Evolutionary conservation across 192 early-diverging fungal species (phyloP), one percentile per base, ranked within the genome.

Genomic region (Podila horticola): DNA sequence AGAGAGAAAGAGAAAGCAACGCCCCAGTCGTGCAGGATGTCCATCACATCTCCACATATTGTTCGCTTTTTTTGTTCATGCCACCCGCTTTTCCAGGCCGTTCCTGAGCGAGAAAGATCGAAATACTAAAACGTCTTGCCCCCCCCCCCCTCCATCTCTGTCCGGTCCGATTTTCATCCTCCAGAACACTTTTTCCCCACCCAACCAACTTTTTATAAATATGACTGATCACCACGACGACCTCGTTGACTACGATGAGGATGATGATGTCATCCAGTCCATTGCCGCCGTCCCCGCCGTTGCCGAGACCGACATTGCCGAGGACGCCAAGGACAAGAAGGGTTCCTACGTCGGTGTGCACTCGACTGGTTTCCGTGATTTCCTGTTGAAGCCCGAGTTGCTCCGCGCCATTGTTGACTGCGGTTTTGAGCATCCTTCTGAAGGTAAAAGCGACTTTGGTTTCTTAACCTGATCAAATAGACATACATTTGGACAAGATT

Each of bases 381-480:
- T 99, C 75, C 82, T 99, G 69, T 90, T 99, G 83, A 97, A 97
- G 91, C 97, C 97, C 7, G 97, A 99, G 83, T 87, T 99, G 38
- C 75, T 96, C 58, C 92, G 96, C 60, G 94, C 96, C 66, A 99
- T 98, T 72, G 95, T 94, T 28, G 97, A 99, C 86, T 99, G 97
- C 72, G 97, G 97, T 88, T 99, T 99, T 75, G 97, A 99, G 88
- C 97, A 99, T 88, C 97, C 97, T 51, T 96, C 94, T 64, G 96
- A 99, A 90, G 94, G 92, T 93, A 82, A 49, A 62, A n/a, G 24
- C 11, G 22, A 55, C 52, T 10, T 17, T 7, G 4, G 10, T 55
- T 55, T 73, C 58, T 31, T 41, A 13, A 1, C 41, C 15, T 45
- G 41, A 15, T 45, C 41, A 45, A 45, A 45, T 45, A 2, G 10